Percentiles rank a stretch among this genome's conserved stretches.
Conservation (phyloP, 345 rosid species). For the Camelina neglecta region DNA sequence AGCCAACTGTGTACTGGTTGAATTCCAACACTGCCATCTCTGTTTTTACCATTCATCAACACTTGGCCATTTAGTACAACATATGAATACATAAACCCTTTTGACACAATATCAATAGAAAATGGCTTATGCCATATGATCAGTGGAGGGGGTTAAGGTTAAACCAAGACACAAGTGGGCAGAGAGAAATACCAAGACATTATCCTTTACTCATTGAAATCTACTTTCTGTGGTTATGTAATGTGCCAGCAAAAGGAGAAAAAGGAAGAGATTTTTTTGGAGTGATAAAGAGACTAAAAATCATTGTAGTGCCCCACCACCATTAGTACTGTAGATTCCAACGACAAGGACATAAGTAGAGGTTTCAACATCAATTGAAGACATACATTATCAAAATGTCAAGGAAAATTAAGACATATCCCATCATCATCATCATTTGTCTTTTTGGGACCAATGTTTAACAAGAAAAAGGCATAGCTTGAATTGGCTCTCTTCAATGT, state of each 20-base stretch:
- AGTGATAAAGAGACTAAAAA: slow-evolving; percentile 59
- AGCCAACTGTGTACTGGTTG: slow-evolving; percentile 73
- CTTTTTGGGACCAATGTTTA: slow-evolving; percentile 50
- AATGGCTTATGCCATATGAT: neutral
- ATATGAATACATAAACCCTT: slow-evolving; percentile 8
- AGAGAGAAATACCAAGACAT: slow-evolving; percentile 7
- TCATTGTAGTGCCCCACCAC: slow-evolving; percentile 36
- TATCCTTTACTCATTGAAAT: slow-evolving; percentile 20
- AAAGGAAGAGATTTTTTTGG: slow-evolving; percentile 13
- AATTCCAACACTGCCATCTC: slow-evolving; percentile 57
- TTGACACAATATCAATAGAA: neutral
- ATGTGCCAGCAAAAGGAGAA: slow-evolving; percentile 30
- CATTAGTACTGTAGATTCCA: slow-evolving; percentile 12
- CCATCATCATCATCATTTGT: slow-evolving; percentile 51
- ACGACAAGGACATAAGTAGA: slow-evolving; percentile 43
- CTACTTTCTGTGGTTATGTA: slow-evolving; percentile 28
- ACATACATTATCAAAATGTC: slow-evolving; percentile 63
- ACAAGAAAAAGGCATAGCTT: slow-evolving; percentile 31
- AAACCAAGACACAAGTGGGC: slow-evolving; percentile 21
- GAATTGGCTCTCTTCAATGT: slow-evolving; percentile 41
- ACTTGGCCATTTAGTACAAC: slow-evolving; percentile 10
- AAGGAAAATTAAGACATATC: slow-evolving; percentile 62
- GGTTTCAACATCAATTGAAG: slow-evolving; percentile 56
- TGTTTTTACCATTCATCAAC: slow-evolving; percentile 47
- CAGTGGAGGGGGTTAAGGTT: slow-evolving; percentile 11